These are phyloP conservation scores for Ascoidea asiatica DNA, from an alignment of 805 yeast genomes.

Conservation along the genomic window DNA sequence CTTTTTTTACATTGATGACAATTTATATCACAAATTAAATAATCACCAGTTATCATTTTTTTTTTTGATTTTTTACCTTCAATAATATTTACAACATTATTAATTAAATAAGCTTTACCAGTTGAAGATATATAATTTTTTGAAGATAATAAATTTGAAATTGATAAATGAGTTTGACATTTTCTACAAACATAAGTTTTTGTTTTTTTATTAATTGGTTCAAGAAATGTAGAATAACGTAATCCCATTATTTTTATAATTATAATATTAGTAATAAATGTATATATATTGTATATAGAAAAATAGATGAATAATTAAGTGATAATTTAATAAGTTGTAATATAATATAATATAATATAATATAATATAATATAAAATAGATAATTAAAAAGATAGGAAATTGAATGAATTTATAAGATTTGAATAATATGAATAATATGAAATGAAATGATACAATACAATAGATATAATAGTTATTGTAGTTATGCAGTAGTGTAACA, in stretches of 20 bases:
- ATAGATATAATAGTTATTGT: too few relatives aligned
- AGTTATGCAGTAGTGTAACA: too few relatives aligned
- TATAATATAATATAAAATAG: too few relatives aligned
- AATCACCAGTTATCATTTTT: conserved; percentile 47
- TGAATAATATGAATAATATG: too few relatives aligned
- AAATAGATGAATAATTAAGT: too few relatives aligned
- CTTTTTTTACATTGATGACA: conserved; percentile 41
- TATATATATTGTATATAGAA: too few relatives aligned
- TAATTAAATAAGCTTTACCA: conserved; percentile 45
- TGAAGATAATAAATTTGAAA: conserved; percentile 21
- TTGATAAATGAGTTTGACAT: conserved; percentile 29
- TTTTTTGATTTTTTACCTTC: conserved; percentile 24
- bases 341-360: too few relatives aligned
- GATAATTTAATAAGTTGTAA: too few relatives aligned
- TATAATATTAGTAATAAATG: too few relatives aligned
- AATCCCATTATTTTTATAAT: neutral
- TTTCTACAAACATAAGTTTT: conserved; percentile 23
- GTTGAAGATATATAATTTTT: conserved; percentile 39
- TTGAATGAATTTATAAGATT: too few relatives aligned
- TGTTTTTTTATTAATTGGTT: conserved; percentile 14
- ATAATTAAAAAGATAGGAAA: too few relatives aligned
- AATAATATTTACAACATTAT: conserved; percentile 10
- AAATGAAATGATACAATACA: too few relatives aligned
- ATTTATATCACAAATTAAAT: conserved; percentile 38
- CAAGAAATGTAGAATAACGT: neutral